These are phyloP conservation scores for Polyplosphaeria fusca DNA, from an alignment of 495 filamentous ascomycete species.

Conservation along the genomic window DNA sequence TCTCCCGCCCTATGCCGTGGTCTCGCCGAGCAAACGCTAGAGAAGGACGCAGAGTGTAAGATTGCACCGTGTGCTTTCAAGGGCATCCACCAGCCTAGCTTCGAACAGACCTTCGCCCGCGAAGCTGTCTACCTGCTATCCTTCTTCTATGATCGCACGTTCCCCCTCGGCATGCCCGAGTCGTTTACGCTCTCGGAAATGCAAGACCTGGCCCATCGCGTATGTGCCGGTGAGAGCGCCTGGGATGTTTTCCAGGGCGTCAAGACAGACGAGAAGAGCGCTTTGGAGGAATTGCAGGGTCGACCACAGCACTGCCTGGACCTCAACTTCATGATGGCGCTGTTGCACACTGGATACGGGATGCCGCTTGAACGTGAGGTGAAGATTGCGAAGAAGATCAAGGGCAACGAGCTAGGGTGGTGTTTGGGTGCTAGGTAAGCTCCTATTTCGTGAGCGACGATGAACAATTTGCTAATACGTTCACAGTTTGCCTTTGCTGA, in stretches of 20 bases:
- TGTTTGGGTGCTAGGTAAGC: conserved; percentile 91
- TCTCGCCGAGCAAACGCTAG: conserved; percentile 82
- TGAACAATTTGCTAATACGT: not conserved
- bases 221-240: conserved; percentile 70
- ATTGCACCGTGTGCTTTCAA: conserved; percentile 95
- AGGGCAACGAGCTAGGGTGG: conserved; percentile 95
- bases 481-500: conserved; percentile 67
- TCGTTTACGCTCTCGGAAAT: conserved; percentile 87
- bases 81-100: conserved; percentile 87
- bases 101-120: conserved; percentile 85
- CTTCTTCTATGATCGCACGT: conserved; percentile 93
- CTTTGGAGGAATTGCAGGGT: conserved; percentile 68
- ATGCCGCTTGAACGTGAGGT: conserved; percentile 96
- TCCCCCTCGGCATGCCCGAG: conserved; percentile 91
- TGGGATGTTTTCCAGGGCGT: conserved; percentile 74
- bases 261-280: conserved; percentile 62
- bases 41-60: conserved; percentile 78
- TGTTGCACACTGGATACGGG: conserved; percentile 94
- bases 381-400: conserved; percentile 97
- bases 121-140: conserved; percentile 96
- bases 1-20: conserved; percentile 83
- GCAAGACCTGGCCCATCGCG: conserved; percentile 73
- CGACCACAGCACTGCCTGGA: conserved; percentile 91
- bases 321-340: conserved; percentile 87
- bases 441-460: not conserved